phyloP scores from a whole-genome alignment of 1,139 yeast species.

The Blastobotrys elegans region DNA sequence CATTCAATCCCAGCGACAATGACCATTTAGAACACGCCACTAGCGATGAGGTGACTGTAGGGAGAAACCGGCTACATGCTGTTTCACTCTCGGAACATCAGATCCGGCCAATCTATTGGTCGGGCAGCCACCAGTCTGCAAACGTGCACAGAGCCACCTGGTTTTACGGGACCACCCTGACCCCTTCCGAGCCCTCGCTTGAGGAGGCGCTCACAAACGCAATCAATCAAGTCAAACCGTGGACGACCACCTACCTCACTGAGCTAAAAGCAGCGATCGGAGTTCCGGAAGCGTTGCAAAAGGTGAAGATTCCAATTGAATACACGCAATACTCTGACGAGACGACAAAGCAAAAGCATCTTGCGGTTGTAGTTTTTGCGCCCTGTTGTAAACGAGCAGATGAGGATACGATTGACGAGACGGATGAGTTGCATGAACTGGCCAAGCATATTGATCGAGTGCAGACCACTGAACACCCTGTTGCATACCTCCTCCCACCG shows the following conservation, averaged over 20 bases:
- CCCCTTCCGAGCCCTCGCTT: slow-evolving; percentile 35
- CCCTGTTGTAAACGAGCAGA: slow-evolving; percentile 20
- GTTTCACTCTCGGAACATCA: slow-evolving; percentile 25
- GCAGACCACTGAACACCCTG: slow-evolving; percentile 17
- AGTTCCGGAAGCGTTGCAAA: slow-evolving; percentile 32
- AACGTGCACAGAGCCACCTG: slow-evolving; percentile 33
- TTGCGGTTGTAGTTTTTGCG: slow-evolving; percentile 29
- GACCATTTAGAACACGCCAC: slow-evolving; percentile 15
- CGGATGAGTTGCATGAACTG: slow-evolving; percentile 5
- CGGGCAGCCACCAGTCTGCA: slow-evolving; percentile 26
- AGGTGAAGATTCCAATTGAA: slow-evolving; percentile 26
- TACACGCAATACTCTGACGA: slow-evolving; percentile 19
- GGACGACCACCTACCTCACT: slow-evolving; percentile 31
- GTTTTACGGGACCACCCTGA: slow-evolving; percentile 33
- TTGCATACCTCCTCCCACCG: slow-evolving; percentile 25
- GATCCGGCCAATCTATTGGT: slow-evolving; percentile 38
- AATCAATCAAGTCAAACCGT: slow-evolving; percentile 30
- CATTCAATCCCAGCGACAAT: slow-evolving; percentile 37
- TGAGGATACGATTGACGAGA: background rate
- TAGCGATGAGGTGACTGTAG: slow-evolving; percentile 31
- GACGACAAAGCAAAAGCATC: slow-evolving; percentile 16
- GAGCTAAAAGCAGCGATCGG: slow-evolving; percentile 31
- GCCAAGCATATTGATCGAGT: slow-evolving; percentile 10
- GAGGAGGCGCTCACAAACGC: slow-evolving; percentile 30
- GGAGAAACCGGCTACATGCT: slow-evolving; percentile 34